A percentile compares a stretch with the other conserved stretches of the same genome.
These are phyloP conservation scores for Talaromyces thailandensis DNA, from an alignment of 495 filamentous ascomycete genomes.

Conservation along the genomic window DNA sequence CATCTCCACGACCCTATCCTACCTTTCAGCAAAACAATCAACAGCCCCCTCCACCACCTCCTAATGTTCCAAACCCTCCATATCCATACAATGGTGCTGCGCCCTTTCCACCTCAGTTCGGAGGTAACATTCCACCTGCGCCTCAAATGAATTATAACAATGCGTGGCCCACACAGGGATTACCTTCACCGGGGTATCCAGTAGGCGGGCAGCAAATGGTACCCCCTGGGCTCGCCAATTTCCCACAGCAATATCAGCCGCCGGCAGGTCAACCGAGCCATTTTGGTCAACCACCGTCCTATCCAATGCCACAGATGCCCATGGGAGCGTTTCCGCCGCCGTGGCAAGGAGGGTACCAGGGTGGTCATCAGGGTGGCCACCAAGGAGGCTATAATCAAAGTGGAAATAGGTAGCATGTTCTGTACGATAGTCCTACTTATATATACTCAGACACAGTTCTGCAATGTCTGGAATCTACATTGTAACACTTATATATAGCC, in stretches of 20 bases:
- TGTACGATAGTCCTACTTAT: neutral
- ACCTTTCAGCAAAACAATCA: constrained; percentile 12
- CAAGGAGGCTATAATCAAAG: constrained; percentile 2
- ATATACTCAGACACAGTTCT: neutral
- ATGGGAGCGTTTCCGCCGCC: constrained; percentile 24
- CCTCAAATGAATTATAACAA: constrained; percentile 40
- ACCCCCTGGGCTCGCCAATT: constrained; percentile 16
- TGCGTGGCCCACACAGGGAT: constrained; percentile 39
- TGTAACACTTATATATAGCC: neutral
- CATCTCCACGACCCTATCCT: constrained; percentile 17
- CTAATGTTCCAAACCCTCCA: constrained; percentile 17
- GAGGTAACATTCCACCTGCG: constrained; percentile 28
- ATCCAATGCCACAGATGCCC: constrained; percentile 21
- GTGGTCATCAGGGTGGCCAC: neutral
- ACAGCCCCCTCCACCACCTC: constrained; percentile 14
- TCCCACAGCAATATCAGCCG: constrained; percentile 12
- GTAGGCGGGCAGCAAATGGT: neutral
- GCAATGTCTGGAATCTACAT: neutral
- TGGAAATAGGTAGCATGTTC: neutral
- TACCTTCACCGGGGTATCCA: constrained; percentile 22
- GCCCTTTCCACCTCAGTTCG: constrained; percentile 17
- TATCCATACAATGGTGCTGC: constrained; percentile 18
- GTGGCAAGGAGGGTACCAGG: constrained; percentile 1
- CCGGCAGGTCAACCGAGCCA: constrained; percentile 9
- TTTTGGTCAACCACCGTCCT: neutral